These are phyloP conservation scores for Saraca asoca DNA, from an alignment of 331 rosid genomes.

Conservation along the genomic window DNA sequence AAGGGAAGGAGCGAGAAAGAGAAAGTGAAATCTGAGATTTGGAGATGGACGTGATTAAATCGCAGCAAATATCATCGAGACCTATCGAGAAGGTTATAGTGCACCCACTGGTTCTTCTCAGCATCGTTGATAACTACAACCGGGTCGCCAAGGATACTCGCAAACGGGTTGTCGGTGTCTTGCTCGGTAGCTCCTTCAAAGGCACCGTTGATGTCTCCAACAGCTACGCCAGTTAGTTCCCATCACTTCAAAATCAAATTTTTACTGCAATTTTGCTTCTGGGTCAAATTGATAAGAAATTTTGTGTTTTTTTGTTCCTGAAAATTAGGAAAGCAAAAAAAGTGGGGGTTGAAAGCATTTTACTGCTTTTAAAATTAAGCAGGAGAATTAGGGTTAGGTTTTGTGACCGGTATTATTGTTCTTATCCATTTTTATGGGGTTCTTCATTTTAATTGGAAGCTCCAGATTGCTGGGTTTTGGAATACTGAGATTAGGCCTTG, in stretches of 20 bases:
- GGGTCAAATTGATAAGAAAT: no score
- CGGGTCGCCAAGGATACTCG: slow-evolving; percentile 59
- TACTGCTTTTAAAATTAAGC: not conserved
- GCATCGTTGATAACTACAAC: slow-evolving; percentile 73
- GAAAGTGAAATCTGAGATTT: no score
- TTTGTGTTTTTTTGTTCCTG: not conserved
- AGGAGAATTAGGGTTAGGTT: slow-evolving; percentile 1
- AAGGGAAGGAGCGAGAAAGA: no score
- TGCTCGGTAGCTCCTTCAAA: slow-evolving; percentile 59
- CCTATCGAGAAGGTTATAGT: slow-evolving; percentile 68
- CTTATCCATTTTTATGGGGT: not conserved
- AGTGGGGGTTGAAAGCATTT: not conserved
- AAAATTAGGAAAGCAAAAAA: not conserved
- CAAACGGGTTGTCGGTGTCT: slow-evolving; percentile 64
- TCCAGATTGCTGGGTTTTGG: not conserved
- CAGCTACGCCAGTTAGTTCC: slow-evolving; percentile 57
- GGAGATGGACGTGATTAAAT: slow-evolving; percentile 59
- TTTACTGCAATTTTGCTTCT: no score
- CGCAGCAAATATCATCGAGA: slow-evolving; percentile 55
- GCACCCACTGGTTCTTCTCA: slow-evolving; percentile 64
- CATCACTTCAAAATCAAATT: not conserved
- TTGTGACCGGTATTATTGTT: not conserved
- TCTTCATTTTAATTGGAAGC: not conserved
- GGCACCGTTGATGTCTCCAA: slow-evolving; percentile 71
- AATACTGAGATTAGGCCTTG: no score